These are phyloP conservation scores for Chimonanthus praecox DNA, from an alignment of 164 flowering plant genomes.

Conservation along the genomic window DNA sequence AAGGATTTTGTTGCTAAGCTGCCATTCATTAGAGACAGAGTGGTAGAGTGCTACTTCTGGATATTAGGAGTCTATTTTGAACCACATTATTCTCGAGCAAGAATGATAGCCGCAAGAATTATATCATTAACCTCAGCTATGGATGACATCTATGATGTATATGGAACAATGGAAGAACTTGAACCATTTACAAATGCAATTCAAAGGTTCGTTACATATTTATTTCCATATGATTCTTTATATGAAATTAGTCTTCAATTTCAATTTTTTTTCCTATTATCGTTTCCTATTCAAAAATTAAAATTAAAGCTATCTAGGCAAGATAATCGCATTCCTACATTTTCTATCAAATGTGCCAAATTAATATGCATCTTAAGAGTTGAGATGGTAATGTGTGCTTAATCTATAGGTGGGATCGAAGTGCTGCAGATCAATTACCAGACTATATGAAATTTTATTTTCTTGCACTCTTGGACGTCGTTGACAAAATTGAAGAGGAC, in stretches of 20 bases:
- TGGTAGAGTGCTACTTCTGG: conserved; percentile 14
- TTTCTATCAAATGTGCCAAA: neutral
- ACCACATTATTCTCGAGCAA: conserved; percentile 1
- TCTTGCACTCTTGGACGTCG: conserved; percentile 22
- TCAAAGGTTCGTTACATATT: neutral
- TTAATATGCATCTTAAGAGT: neutral
- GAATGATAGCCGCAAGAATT: neutral
- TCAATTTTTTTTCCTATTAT: neutral
- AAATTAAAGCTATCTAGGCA: too few species aligned
- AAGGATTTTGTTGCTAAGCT: conserved; percentile 5
- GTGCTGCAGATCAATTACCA: conserved; percentile 26
- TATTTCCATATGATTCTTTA: neutral
- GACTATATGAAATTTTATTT: conserved; percentile 35
- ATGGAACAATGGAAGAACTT: conserved; percentile 11
- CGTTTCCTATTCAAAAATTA: neutral
- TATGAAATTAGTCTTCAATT: neutral
- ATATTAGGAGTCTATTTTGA: conserved; percentile 3
- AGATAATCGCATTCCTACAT: too few species aligned
- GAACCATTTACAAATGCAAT: conserved; percentile 8
- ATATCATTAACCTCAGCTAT: neutral
- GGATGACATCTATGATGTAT: conserved; percentile 12
- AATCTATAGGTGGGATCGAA: conserved; percentile 36
- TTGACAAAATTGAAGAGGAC: conserved; percentile 24
- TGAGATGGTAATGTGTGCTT: neutral
- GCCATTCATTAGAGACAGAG: conserved; percentile 8